Evolutionary conservation across 129 eudicot genomes (phyloP).

Genomic region (Flaveria trinervia): DNA sequence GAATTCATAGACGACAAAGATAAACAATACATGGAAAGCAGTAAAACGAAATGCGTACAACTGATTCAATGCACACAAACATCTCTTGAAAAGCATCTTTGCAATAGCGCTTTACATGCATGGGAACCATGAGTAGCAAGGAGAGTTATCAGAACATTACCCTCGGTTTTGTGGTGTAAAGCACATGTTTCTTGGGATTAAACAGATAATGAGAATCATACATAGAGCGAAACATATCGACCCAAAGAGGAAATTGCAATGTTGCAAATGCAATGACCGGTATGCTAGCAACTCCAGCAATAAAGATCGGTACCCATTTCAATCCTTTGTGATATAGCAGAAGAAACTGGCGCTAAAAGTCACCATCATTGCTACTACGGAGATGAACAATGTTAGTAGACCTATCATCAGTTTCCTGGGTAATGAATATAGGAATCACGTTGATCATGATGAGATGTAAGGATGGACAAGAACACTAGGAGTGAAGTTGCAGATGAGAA

Average conservation of each 20-base stretch:
- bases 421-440: slow-evolving; percentile 19
- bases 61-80: background rate
- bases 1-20: no score
- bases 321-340: slow-evolving; percentile 23
- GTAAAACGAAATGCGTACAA: background rate
- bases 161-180: slow-evolving; percentile 4
- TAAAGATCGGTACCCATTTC: slow-evolving; percentile 25
- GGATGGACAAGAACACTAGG: slow-evolving; percentile 25
- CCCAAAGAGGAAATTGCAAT: slow-evolving; percentile 16
- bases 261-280: slow-evolving; percentile 18
- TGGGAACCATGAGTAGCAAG: background rate
- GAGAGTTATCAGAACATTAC: background rate
- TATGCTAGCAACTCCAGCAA: background rate
- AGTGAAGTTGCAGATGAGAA: slow-evolving; percentile 26
- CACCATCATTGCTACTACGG: slow-evolving; percentile 25
- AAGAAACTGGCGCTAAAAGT: slow-evolving; percentile 30
- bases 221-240: slow-evolving; percentile 20
- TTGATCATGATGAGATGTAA: slow-evolving; percentile 17
- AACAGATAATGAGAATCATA: slow-evolving; percentile 19
- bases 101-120: background rate
- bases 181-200: slow-evolving; percentile 16
- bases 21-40: no score
- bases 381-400: slow-evolving; percentile 20
- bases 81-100: background rate
- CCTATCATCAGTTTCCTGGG: slow-evolving; percentile 23